Evolutionary conservation across 805 yeast species (phyloP), one percentile per base, ranked within the genome.

Genomic region (Teunomyces stri): DNA sequence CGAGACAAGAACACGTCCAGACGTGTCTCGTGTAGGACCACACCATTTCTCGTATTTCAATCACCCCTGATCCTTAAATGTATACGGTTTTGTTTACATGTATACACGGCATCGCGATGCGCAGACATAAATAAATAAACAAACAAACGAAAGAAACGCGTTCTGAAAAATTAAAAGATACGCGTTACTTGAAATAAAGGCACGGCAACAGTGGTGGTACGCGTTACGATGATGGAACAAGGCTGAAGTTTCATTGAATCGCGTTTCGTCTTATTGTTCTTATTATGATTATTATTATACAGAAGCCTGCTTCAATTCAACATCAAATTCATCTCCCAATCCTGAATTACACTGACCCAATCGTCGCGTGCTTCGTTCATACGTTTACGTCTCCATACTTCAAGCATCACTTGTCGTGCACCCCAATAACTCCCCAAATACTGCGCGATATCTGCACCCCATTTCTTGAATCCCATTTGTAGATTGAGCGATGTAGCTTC

Each of bases 251-350:
- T 25, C 27, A 25, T 2, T 11, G 27, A 25, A 9, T 25, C 34
- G 34, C 34, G 34, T 31, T 30, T 31, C 34, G 34, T 31, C 16
- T 20, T 20, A 12, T 9, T 34, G n/a, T 34, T 7, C 20, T 18
- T 18, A 18, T 18, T 18, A 18, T 16, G 15, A 6, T 12, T 11
- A 16, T 5, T 16, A 20, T 35, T 36, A 5, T 21, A 21, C 15
- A 16, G 40, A 37, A 37, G 40, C 40, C 40, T 27, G 40, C 40
- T 37, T 31, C 31, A 81, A 44, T 79, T 74, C 49, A 89, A 67
- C 91, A 88, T 86, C 44, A 89, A 76, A 55, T 87, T 87, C 79
- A 87, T 85, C 57, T 85, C 89, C 95, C 95, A 87, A 50, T 89
- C 95, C 40, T 78, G 76, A 41, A 87, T 78, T 13, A 89, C 91